These are phyloP conservation scores for Phialemonium atrogriseum DNA, from an alignment of 2,329 filamentous ascomycete genomes.

Conservation along the genomic window DNA sequence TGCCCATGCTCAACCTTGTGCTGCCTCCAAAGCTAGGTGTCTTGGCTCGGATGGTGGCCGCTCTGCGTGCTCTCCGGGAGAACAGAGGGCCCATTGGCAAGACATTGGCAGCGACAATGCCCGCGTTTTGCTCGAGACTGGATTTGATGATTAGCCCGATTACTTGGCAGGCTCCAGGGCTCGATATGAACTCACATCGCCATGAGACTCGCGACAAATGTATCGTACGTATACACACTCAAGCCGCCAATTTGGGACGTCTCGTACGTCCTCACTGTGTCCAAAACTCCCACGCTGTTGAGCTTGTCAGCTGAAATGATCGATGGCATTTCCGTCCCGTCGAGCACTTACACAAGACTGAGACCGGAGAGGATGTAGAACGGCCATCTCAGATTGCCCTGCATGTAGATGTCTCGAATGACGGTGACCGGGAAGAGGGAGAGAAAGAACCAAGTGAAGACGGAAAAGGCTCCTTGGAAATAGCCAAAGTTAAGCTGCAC, in stretches of 20 bases:
- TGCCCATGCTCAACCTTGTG: slow-evolving; percentile 9
- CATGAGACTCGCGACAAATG: slow-evolving; percentile 23
- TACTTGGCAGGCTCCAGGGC: background rate
- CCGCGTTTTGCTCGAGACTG: slow-evolving; percentile 28
- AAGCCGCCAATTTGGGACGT: slow-evolving; percentile 19
- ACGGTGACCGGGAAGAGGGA: slow-evolving; percentile 23
- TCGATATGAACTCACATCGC: slow-evolving; percentile 18
- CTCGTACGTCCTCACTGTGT: slow-evolving; percentile 25
- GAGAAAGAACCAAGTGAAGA: slow-evolving; percentile 27
- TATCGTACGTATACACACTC: slow-evolving; percentile 19
- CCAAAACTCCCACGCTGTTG: slow-evolving; percentile 21
- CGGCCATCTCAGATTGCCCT: slow-evolving; percentile 21
- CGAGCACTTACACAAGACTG: slow-evolving; percentile 18
- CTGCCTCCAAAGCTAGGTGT: slow-evolving; percentile 12
- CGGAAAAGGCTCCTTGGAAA: slow-evolving; percentile 26
- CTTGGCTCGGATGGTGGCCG: slow-evolving; percentile 6
- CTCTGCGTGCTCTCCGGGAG: slow-evolving; percentile 8
- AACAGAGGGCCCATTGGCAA: slow-evolving; percentile 24
- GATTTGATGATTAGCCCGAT: background rate
- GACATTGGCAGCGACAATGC: slow-evolving; percentile 27
- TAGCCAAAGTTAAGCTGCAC: slow-evolving; percentile 24
- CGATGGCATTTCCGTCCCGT: too few species aligned
- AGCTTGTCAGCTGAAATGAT: background rate
- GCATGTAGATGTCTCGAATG: slow-evolving; percentile 18
- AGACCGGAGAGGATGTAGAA: slow-evolving; percentile 23